These are phyloP conservation scores for Coffea eugenioides DNA, from an alignment of 257 asterid species.

Conservation along the genomic window DNA sequence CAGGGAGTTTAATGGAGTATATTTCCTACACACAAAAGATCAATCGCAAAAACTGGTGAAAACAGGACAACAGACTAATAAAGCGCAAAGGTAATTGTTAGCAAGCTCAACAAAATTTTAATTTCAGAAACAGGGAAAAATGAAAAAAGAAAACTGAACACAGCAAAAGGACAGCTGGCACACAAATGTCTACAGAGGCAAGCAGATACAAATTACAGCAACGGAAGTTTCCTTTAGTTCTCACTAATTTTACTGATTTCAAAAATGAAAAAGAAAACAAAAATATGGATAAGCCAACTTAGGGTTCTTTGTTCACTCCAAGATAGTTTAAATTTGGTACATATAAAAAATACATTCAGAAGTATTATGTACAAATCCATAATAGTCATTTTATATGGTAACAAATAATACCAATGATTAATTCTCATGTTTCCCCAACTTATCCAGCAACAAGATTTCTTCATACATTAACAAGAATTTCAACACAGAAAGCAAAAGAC, in stretches of 20 bases:
- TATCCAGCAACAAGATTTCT: background rate
- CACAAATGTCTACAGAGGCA: background rate
- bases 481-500: background rate
- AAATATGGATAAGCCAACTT: background rate
- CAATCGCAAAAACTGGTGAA: background rate
- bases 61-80: background rate
- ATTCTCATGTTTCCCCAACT: background rate
- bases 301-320: background rate
- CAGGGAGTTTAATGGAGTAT: conserved; percentile 93
- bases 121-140: background rate
- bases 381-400: too few relatives aligned
- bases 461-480: background rate
- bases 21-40: conserved; percentile 56
- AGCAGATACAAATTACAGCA: background rate
- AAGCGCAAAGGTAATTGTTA: background rate
- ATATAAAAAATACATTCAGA: background rate
- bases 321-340: background rate
- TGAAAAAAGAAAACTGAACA: background rate
- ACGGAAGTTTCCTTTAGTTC: background rate
- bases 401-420: background rate
- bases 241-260: background rate
- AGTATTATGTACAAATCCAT: background rate
- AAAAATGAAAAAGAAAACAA: background rate
- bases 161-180: background rate
- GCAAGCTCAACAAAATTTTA: background rate